Evolutionary conservation across 352 stramenopile genomes (phyloP).

Genomic region (Phytophthora niederhauseri): DNA sequence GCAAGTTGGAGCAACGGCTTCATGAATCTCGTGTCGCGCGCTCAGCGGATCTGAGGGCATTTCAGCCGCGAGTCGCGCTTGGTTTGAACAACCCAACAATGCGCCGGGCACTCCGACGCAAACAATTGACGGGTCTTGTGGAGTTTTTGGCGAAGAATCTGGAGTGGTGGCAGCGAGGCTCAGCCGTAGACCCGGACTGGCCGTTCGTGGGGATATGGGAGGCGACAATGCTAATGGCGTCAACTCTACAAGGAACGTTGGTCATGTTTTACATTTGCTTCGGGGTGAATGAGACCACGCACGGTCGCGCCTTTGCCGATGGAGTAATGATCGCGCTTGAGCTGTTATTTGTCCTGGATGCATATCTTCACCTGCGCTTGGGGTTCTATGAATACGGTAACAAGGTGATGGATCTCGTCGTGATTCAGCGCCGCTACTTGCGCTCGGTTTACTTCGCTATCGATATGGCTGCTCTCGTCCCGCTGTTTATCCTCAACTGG

Average conservation of each 20-base stretch:
- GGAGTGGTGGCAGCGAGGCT: conserved; percentile 36
- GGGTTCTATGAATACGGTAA: conserved; percentile 73
- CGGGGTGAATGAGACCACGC: conserved; percentile 23
- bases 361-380: conserved; percentile 54
- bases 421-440: conserved; percentile 54
- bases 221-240: conserved; percentile 45
- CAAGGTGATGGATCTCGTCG: conserved; percentile 57
- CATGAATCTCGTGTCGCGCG: conserved; percentile 35
- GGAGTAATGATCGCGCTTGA: conserved; percentile 45
- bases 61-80: conserved; percentile 25
- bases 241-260: conserved; percentile 43
- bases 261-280: conserved; percentile 65
- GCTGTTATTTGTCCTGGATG: conserved; percentile 52
- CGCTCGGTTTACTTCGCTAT: conserved; percentile 45
- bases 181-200: conserved; percentile 57
- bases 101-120: conserved; percentile 22
- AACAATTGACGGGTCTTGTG: conserved; percentile 26
- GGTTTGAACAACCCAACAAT: conserved; percentile 34
- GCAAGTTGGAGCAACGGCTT: conserved; percentile 38
- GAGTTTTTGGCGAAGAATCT: conserved; percentile 34
- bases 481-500: conserved; percentile 57
- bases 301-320: conserved; percentile 35
- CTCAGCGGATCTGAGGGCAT: conserved; percentile 37
- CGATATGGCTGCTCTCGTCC: conserved; percentile 49
- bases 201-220: conserved; percentile 58